These are phyloP conservation scores for Bullera alba DNA, from an alignment of 768 basidiomycete species.

Conservation along the genomic window DNA sequence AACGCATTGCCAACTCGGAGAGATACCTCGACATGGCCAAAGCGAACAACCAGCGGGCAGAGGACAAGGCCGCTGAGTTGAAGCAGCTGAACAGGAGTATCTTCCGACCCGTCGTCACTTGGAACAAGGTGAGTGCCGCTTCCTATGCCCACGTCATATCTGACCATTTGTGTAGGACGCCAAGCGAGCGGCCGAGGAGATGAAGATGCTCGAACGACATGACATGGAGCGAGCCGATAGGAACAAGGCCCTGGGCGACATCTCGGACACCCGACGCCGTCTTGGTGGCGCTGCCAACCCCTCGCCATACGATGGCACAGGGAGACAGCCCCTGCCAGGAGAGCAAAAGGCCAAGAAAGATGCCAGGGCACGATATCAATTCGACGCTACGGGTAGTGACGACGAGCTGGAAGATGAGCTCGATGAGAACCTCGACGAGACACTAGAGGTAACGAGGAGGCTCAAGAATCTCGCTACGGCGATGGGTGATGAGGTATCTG, in stretches of 20 bases:
- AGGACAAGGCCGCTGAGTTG: conserved; percentile 86
- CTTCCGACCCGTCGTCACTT: conserved; percentile 83
- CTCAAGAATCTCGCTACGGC: conserved; percentile 71
- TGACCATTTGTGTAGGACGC: conserved; percentile 49
- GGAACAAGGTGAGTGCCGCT: conserved; percentile 60
- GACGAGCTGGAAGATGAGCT: conserved; percentile 93
- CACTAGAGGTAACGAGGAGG: conserved; percentile 65
- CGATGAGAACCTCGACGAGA: conserved; percentile 83
- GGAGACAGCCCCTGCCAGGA: conserved; percentile 51
- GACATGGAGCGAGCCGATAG: conserved; percentile 77
- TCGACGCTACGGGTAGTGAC: conserved; percentile 81
- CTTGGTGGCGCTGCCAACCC: conserved; percentile 67
- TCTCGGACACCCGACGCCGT: conserved; percentile 78
- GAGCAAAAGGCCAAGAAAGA: conserved; percentile 59
- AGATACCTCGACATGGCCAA: conserved; percentile 89
- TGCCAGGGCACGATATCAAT: conserved; percentile 76
- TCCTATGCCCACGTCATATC: not conserved
- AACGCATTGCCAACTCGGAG: conserved; percentile 77
- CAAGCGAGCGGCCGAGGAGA: conserved; percentile 80
- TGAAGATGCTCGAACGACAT: conserved; percentile 74
- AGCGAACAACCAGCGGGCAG: conserved; percentile 76
- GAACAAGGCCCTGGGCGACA: conserved; percentile 76
- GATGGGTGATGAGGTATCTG: conserved; percentile 81
- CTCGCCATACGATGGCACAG: conserved; percentile 49
- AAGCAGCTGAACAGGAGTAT: conserved; percentile 91